A percentile compares a stretch with the other conserved stretches of the same genome.
phyloP scores from a whole-genome alignment of 768 basidiomycete genomes.

The Naganishia friedmannii region DNA sequence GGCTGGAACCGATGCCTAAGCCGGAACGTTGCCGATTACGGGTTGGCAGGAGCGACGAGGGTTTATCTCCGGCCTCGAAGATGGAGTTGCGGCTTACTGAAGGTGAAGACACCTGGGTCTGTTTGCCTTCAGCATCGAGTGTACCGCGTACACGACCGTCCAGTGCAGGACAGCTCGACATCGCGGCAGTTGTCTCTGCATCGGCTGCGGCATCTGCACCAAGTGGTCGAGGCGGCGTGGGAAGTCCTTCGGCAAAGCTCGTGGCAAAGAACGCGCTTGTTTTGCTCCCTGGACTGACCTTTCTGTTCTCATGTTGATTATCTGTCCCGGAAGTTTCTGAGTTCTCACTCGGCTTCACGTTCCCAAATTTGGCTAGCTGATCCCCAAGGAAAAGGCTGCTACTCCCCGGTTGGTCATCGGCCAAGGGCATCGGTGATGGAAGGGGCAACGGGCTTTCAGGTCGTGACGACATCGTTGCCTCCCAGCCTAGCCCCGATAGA shows the following conservation, averaged over 20 bases:
- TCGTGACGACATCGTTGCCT: background rate
- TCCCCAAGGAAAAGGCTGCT: background rate
- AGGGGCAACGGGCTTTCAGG: constrained; percentile 14
- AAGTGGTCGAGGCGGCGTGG: constrained; percentile 45
- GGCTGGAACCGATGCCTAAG: constrained; percentile 12
- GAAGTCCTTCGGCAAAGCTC: constrained; percentile 34
- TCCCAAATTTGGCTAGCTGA: too few relatives aligned
- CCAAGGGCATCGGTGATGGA: constrained; percentile 26
- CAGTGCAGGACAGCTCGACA: constrained; percentile 35
- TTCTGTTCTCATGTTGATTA: background rate
- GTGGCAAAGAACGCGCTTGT: constrained; percentile 49
- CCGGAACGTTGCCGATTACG: constrained; percentile 21
- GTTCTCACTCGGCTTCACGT: background rate
- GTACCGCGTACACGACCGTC: background rate
- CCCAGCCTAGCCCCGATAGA: background rate
- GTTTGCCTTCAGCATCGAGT: background rate
- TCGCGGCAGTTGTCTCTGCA: constrained; percentile 2
- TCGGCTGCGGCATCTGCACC: constrained; percentile 3
- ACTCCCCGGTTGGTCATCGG: constrained; percentile 5
- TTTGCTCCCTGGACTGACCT: constrained; percentile 31
- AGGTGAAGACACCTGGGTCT: background rate
- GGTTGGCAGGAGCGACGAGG: background rate
- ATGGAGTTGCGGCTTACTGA: constrained; percentile 2
- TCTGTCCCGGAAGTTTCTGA: background rate
- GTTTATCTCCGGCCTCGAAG: constrained; percentile 11